Conservation (phyloP, 345 rosid genomes). For the Salix udensis region DNA sequence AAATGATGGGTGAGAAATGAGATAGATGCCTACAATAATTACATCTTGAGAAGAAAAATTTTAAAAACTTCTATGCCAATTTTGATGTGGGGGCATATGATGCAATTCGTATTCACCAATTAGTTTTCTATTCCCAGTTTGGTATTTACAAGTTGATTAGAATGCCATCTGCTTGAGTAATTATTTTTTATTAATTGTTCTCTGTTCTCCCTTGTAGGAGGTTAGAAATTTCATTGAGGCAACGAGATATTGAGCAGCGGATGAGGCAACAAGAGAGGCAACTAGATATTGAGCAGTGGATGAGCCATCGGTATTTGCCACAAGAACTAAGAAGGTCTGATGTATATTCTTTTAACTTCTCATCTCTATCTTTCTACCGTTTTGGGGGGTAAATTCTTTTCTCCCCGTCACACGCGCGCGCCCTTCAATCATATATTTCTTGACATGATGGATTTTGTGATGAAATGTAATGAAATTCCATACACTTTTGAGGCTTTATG, state of each 20-base stretch:
- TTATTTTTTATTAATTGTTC: not conserved
- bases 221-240: conserved; percentile 74
- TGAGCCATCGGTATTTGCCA: conserved; percentile 85
- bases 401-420: not conserved
- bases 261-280: conserved; percentile 94
- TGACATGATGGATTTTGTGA: not conserved
- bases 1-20: not conserved
- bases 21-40: not conserved
- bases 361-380: not conserved
- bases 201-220: conserved; percentile 43
- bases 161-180: not conserved
- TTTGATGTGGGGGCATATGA: not conserved
- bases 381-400: not conserved
- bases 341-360: not conserved
- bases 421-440: not conserved
- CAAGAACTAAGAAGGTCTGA: conserved; percentile 52
- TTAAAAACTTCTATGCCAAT: not conserved
- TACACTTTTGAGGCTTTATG: not conserved
- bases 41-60: not conserved
- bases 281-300: conserved; percentile 95
- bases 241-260: conserved; percentile 93
- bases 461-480: conserved; percentile 3
- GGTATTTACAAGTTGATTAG: not conserved
- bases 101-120: not conserved
- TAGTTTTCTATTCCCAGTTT: not conserved